Conservation (phyloP, 1,284 basidiomycete species). For the Ganoderma leucocontextum region DNA sequence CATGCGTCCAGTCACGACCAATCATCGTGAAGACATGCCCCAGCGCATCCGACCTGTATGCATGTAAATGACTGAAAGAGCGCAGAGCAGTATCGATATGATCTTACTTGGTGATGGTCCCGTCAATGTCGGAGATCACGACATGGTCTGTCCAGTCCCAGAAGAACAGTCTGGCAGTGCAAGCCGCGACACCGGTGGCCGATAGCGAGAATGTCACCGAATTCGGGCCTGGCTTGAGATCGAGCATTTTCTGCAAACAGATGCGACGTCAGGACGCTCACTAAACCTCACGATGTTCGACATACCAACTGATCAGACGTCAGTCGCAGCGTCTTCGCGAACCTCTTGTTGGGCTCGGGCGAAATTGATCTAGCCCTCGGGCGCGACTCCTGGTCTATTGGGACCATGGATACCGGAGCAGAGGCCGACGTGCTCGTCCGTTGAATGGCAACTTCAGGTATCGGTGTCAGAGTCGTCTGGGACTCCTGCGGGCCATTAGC, state of each 20-base stretch:
- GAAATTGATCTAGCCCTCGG: slow-evolving; percentile 5
- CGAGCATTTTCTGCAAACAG: slow-evolving; percentile 75
- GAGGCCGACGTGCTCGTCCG: slow-evolving; percentile 31
- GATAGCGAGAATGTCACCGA: slow-evolving; percentile 95
- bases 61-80: slow-evolving; percentile 12
- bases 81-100: not conserved
- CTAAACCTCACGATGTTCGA: slow-evolving; percentile 16
- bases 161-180: slow-evolving; percentile 93
- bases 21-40: slow-evolving; percentile 99
- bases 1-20: slow-evolving; percentile 99
- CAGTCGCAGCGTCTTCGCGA: slow-evolving; percentile 92
- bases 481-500: not conserved
- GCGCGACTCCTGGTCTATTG: not conserved
- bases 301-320: slow-evolving; percentile 84
- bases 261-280: not conserved
- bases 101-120: slow-evolving; percentile 95
- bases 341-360: slow-evolving; percentile 56
- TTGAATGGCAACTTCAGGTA: slow-evolving; percentile 11
- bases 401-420: slow-evolving; percentile 18
- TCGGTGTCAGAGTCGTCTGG: slow-evolving; percentile 9
- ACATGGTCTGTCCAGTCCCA: slow-evolving; percentile 94
- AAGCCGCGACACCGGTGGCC: slow-evolving; percentile 87
- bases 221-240: slow-evolving; percentile 91
- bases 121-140: slow-evolving; percentile 98
- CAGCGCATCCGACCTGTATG: slow-evolving; percentile 88